These are phyloP conservation scores for Nemania serpens DNA, from an alignment of 2,329 filamentous ascomycete genomes.

Conservation along the genomic window DNA sequence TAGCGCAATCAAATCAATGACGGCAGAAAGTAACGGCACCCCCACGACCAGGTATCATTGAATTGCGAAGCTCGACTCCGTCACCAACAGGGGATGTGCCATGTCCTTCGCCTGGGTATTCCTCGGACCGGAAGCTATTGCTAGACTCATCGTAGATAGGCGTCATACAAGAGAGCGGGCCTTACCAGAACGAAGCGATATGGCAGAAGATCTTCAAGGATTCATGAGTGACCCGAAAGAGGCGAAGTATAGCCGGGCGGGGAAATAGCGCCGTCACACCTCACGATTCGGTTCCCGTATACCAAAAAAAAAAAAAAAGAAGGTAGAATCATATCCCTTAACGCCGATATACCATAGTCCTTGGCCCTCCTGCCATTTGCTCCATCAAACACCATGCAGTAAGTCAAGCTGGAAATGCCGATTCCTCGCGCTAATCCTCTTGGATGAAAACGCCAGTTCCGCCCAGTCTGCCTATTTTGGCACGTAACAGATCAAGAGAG, in stretches of 20 bases:
- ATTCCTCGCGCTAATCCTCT: conserved; percentile 22
- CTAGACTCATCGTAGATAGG: conserved; percentile 9
- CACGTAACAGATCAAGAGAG: conserved; percentile 6
- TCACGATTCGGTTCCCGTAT: conserved; percentile 15
- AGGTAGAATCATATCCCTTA: neutral
- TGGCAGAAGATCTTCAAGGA: conserved; percentile 7
- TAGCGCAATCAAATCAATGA: conserved; percentile 1
- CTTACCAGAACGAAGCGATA: neutral
- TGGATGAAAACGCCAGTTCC: conserved; percentile 23
- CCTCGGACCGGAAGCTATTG: conserved; percentile 14
- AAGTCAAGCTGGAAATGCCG: conserved; percentile 6
- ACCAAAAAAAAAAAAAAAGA: conserved; percentile 8
- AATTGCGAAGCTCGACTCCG: conserved; percentile 1
- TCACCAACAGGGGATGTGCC: conserved; percentile 7
- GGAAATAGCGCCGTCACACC: conserved; percentile 18
- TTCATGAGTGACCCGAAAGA: neutral
- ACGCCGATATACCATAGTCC: conserved; percentile 19
- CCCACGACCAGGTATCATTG: conserved; percentile 13
- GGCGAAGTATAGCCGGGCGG: conserved; percentile 11
- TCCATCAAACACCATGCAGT: conserved; percentile 21
- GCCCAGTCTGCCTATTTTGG: conserved; percentile 2
- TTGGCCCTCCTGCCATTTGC: conserved; percentile 3
- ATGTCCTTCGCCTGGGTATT: conserved; percentile 16
- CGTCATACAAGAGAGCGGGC: neutral
- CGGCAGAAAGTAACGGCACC: conserved; percentile 7